Percentiles rank a stretch among this genome's conserved stretches.
phyloP scores from a whole-genome alignment of 495 filamentous ascomycete genomes.

The Podospora bellae-mahoneyi region DNA sequence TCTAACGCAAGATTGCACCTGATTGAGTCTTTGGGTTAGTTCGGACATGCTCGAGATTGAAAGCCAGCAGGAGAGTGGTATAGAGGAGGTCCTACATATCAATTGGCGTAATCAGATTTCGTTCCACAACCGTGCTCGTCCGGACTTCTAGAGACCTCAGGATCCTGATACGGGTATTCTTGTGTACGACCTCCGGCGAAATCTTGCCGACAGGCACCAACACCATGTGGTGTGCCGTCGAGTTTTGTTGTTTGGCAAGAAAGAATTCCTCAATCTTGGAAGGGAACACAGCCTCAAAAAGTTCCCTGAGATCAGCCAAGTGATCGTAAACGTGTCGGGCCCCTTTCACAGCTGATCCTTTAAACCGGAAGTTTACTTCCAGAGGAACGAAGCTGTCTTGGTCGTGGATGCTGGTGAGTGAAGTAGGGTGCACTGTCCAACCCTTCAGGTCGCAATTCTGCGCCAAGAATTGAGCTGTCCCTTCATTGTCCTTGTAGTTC shows the following conservation, averaged over 20 bases:
- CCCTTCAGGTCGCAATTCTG: background rate
- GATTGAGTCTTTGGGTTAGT: background rate
- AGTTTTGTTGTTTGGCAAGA: background rate
- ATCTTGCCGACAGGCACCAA: background rate
- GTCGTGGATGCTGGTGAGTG: background rate
- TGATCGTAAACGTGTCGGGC: background rate
- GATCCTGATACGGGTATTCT: background rate
- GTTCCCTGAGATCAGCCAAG: background rate
- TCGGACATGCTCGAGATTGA: too few species aligned
- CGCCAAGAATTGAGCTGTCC: background rate
- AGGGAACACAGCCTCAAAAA: background rate
- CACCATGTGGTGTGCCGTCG: background rate
- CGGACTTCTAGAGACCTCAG: background rate
- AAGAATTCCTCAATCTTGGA: background rate
- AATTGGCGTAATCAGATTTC: background rate
- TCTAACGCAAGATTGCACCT: background rate
- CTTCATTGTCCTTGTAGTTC: background rate
- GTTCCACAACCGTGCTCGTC: background rate
- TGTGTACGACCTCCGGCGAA: background rate
- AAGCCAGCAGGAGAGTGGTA: background rate
- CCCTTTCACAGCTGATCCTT: background rate
- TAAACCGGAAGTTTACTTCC: background rate
- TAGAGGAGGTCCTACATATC: background rate
- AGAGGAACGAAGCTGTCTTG: constrained; percentile 1
- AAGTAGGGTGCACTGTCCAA: background rate